Evolutionary conservation across 495 filamentous ascomycete genomes (phyloP).

Genomic region (Lophiotrema nucula): DNA sequence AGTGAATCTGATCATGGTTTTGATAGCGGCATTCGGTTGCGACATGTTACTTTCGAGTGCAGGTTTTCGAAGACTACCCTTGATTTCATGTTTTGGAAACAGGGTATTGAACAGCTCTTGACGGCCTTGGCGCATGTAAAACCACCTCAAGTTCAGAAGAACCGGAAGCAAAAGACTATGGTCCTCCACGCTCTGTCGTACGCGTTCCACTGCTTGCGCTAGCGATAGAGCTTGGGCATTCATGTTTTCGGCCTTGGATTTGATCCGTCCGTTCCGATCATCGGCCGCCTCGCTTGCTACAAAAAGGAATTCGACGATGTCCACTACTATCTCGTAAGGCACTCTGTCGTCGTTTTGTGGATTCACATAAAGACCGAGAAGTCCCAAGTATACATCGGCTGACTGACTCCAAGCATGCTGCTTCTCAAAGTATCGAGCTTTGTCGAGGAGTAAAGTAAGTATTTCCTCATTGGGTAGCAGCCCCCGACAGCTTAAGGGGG

Average conservation of each 20-base stretch:
- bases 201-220: not conserved
- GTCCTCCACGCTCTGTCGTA: not conserved
- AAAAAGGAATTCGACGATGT: slow-evolving; percentile 2
- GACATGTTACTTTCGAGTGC: not conserved
- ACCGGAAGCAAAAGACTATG: not conserved
- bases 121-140: not conserved
- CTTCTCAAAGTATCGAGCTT: not conserved
- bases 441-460: not conserved
- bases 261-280: not conserved
- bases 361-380: not conserved
- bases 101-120: not conserved
- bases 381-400: not conserved
- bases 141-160: not conserved
- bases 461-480: not conserved
- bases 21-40: not conserved
- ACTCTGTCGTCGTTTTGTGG: not conserved
- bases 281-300: not conserved
- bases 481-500: not conserved
- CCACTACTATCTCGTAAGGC: not conserved
- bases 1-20: not conserved
- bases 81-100: not conserved
- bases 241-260: not conserved
- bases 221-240: not conserved
- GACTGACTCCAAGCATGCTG: not conserved
- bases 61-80: not conserved